A percentile compares a stretch with the other conserved stretches of the same genome.
Evolutionary conservation across 2,329 filamentous ascomycete genomes (phyloP).

Genomic region (Ophiostoma ips): DNA sequence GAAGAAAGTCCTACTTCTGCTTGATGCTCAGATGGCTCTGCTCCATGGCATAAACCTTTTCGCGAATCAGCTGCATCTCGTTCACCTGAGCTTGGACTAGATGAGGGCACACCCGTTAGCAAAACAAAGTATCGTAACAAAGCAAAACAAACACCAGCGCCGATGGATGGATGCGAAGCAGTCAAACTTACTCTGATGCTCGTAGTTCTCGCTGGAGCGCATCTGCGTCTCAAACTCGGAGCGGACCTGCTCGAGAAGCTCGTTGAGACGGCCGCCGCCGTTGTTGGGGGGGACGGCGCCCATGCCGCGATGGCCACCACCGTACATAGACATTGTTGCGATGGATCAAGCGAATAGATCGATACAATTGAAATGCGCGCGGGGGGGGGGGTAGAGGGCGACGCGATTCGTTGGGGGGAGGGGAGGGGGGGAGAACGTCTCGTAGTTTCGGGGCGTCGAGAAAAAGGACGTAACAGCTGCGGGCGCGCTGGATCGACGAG

Average conservation of each 20-base stretch:
- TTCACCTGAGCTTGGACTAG: slow-evolving; percentile 82
- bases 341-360: slow-evolving; percentile 4
- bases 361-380: background rate
- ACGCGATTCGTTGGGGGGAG: background rate
- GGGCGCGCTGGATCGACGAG: background rate
- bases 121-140: no score
- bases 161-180: background rate
- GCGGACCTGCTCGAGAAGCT: slow-evolving; percentile 83
- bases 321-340: slow-evolving; percentile 83
- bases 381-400: background rate
- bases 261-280: slow-evolving; percentile 55
- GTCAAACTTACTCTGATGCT: slow-evolving; percentile 68
- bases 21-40: slow-evolving; percentile 80
- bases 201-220: slow-evolving; percentile 71
- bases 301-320: slow-evolving; percentile 64
- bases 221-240: slow-evolving; percentile 80
- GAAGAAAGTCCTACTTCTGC: slow-evolving; percentile 53
- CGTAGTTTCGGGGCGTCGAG: background rate
- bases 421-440: background rate
- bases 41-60: slow-evolving; percentile 88
- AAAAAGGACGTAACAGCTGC: background rate
- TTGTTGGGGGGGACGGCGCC: slow-evolving; percentile 47
- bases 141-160: background rate
- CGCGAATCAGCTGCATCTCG: slow-evolving; percentile 86
- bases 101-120: no score